These are phyloP conservation scores for Aspergillus sclerotiicarbonarius DNA, from an alignment of 495 filamentous ascomycete genomes.

Conservation along the genomic window DNA sequence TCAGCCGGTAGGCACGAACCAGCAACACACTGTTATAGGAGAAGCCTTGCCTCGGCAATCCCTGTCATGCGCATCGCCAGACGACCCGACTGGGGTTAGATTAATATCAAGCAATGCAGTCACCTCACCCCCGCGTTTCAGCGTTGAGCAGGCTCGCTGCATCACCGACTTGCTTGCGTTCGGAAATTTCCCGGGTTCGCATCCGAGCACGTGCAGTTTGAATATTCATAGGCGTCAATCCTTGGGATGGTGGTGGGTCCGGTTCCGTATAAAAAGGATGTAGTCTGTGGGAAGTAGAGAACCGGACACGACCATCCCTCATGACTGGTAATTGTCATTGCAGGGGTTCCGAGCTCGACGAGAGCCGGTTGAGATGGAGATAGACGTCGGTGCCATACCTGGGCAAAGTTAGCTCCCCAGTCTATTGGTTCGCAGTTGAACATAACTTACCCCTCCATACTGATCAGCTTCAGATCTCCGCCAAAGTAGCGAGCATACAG, in stretches of 20 bases:
- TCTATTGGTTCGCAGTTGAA: not conserved
- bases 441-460: constrained; percentile 90
- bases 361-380: constrained; percentile 92
- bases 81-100: not conserved
- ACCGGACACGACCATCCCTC: constrained; percentile 65
- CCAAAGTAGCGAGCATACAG: constrained; percentile 97
- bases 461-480: constrained; percentile 94
- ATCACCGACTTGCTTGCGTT: constrained; percentile 85
- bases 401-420: constrained; percentile 11
- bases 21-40: too few relatives aligned
- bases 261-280: constrained; percentile 42
- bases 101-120: constrained; percentile 4
- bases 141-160: constrained; percentile 57
- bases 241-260: constrained; percentile 58
- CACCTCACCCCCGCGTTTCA: constrained; percentile 24
- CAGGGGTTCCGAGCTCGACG: constrained; percentile 90
- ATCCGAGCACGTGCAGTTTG: constrained; percentile 52
- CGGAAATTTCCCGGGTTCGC: constrained; percentile 69
- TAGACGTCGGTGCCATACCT: constrained; percentile 99
- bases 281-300: constrained; percentile 46
- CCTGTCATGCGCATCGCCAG: not conserved
- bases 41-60: not conserved
- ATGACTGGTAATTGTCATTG: constrained; percentile 99
- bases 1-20: too few relatives aligned
- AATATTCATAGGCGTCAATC: constrained; percentile 77